Base-by-base conservation (phyloP, 257 asterid species). In the Salvia hispanica region DNA sequence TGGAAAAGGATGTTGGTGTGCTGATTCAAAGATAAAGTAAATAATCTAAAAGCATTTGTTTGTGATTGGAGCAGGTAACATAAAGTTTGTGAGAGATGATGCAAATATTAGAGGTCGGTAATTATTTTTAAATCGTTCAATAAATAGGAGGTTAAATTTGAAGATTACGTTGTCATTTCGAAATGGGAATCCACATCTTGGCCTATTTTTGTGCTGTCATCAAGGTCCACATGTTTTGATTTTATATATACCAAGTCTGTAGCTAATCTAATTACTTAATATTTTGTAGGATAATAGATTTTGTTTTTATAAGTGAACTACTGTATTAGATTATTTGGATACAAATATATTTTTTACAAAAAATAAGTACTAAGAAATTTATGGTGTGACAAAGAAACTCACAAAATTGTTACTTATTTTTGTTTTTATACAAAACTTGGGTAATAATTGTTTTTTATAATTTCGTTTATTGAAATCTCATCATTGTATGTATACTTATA, bases 81-180 rank as follows among this genome's bases (percentile, higher is more conserved):
- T 60, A 58, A 67, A 18, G 66, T 67, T 12, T 34, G 42, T 48
- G 12, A 13, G 52, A 16, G 34, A 74, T 53, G 18, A 44, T 53
- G 61, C 45, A 56, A 42, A 13, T 43, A 14, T 31, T 40, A 66
- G 15, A 37, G 66, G 66, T 33, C 13, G 57, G 31, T 57, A n/a
- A 39, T 21, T 39, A 56, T 44, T 72, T 21, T 46, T 14, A 15
- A 21, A 37, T 6, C n/a, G 52, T 66, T 66, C 57, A 47, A 65
- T 10, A 21, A 48, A 13, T 57, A 36, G 56, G 28, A 58, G 69
- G 9, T 58, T 48, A 28, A 31, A n/a, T 57, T 3, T 34, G 34
- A 43, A 45, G 60, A 72, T 72, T 68, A 60, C 74, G 70, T 67
- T 46, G 43, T 61, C 9, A 50, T 48, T 58, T 37, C n/a, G 54